These are phyloP conservation scores for Phialophora tarda DNA, from an alignment of 2,329 filamentous ascomycete genomes.

Conservation along the genomic window DNA sequence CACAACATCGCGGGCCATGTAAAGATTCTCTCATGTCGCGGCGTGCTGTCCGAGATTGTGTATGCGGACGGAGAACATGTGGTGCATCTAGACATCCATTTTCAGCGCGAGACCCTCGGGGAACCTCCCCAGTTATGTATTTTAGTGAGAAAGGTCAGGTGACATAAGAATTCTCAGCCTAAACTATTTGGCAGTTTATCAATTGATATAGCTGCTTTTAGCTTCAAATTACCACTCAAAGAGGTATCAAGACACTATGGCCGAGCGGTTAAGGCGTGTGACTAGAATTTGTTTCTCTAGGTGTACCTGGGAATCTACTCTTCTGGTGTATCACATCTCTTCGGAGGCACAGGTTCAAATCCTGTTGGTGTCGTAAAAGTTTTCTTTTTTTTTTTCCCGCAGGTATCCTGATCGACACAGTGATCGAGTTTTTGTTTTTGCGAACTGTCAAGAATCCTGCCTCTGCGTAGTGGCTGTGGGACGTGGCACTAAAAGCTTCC, in stretches of 20 bases:
- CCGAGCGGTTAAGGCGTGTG: conserved; percentile 22
- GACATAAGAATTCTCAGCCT: not conserved
- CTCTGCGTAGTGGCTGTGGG: no score
- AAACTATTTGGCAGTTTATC: not conserved
- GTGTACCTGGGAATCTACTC: not conserved
- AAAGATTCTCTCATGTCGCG: no score
- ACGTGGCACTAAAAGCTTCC: no score
- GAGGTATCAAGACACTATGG: not conserved
- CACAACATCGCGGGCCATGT: no score
- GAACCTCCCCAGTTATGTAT: no score
- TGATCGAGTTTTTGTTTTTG: not conserved
- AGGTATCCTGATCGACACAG: not conserved
- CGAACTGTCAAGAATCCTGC: no score
- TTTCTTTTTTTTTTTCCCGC: not conserved
- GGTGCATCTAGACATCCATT: no score
- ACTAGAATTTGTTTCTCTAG: conserved; percentile 5
- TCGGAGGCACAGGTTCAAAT: conserved; percentile 20
- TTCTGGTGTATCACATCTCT: conserved; percentile 12
- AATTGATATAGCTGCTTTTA: not conserved
- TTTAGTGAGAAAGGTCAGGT: no score
- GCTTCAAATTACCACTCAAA: not conserved
- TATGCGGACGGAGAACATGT: no score
- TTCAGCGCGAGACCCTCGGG: no score
- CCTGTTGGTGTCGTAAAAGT: not conserved
- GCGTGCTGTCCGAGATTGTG: no score